Evolutionary conservation across 345 rosid genomes (phyloP).

Genomic region (Dipteronia dyeriana): DNA sequence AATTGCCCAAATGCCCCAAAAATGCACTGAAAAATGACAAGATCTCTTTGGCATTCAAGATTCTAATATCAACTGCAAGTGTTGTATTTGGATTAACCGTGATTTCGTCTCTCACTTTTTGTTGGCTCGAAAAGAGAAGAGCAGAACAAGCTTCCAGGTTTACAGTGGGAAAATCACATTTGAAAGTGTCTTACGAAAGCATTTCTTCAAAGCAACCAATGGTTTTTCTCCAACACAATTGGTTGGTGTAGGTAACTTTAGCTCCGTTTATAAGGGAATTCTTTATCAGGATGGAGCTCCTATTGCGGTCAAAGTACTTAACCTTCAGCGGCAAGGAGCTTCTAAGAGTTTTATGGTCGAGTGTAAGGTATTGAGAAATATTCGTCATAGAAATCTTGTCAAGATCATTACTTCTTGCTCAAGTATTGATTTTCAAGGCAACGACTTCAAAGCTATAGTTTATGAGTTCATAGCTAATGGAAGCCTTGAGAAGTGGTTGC

Average conservation of each 20-base stretch:
- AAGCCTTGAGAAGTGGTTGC: background rate
- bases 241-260: constrained; percentile 24
- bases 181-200: constrained; percentile 20
- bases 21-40: background rate
- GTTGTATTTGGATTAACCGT: background rate
- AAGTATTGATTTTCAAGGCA: constrained; percentile 21
- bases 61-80: background rate
- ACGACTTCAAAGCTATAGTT: background rate
- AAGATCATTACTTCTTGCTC: constrained; percentile 22
- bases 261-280: constrained; percentile 23
- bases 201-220: constrained; percentile 12
- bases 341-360: constrained; percentile 28
- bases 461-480: no score
- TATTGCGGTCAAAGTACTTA: background rate
- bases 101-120: background rate
- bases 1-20: constrained; percentile 6
- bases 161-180: background rate
- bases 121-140: background rate
- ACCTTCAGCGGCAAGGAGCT: background rate
- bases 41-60: background rate
- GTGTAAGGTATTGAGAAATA: constrained; percentile 19
- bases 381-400: constrained; percentile 25
- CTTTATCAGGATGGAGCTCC: background rate
- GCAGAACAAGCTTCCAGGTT: background rate
- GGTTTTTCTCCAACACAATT: constrained; percentile 21